Conservation (phyloP, 192 early-diverging fungal species). For the Backusella liffmaniae region DNA sequence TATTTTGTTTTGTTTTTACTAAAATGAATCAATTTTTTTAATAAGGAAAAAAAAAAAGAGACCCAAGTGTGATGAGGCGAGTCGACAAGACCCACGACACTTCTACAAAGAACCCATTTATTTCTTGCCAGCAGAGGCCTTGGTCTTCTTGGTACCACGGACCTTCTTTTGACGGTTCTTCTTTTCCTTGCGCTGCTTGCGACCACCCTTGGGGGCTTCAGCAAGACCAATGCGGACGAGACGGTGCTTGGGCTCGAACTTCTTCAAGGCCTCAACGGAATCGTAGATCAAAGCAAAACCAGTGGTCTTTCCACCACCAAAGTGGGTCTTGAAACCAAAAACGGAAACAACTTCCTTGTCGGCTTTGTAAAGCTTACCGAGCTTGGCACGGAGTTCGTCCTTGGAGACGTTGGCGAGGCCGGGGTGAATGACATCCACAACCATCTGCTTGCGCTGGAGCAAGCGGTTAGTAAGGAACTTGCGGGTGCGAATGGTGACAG, state of each 20-base stretch:
- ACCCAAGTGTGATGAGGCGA: background rate
- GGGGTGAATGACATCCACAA: conserved; percentile 96
- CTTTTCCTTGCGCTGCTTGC: conserved; percentile 99
- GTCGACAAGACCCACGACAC: background rate
- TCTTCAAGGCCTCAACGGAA: conserved; percentile 89
- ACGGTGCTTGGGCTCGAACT: conserved; percentile 99
- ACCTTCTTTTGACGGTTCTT: conserved; percentile 99
- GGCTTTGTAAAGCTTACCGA: conserved; percentile 94
- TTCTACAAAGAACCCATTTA: conserved; percentile 15
- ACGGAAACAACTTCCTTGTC: conserved; percentile 86
- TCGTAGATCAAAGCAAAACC: conserved; percentile 98
- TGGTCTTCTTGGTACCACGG: conserved; percentile 94
- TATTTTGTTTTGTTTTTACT: background rate
- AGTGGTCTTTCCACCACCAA: conserved; percentile 95
- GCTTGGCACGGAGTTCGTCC: conserved; percentile 89
- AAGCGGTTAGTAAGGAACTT: conserved; percentile 99
- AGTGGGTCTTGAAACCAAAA: conserved; percentile 94
- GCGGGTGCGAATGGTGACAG: conserved; percentile 96
- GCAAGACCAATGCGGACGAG: conserved; percentile 64
- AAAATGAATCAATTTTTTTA: background rate
- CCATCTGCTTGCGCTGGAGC: conserved; percentile 96
- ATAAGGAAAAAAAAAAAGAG: background rate
- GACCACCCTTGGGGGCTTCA: conserved; percentile 70
- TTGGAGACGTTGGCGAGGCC: conserved; percentile 90
- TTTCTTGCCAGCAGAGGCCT: conserved; percentile 51